phyloP scores from a whole-genome alignment of 2,329 filamentous ascomycete species.

The Clonostachys rosea region DNA sequence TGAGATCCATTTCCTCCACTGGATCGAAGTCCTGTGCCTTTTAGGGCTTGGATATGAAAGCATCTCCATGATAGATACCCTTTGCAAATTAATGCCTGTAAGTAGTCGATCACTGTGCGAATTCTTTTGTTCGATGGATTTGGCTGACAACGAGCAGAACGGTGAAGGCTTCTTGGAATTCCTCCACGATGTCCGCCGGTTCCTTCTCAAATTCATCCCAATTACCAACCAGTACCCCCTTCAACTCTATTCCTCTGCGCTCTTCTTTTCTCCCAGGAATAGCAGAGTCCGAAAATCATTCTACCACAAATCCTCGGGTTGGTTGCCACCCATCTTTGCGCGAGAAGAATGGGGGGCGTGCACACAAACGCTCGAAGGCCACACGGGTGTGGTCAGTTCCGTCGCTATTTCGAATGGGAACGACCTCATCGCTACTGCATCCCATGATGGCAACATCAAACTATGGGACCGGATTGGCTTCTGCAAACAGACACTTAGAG shows the following conservation, averaged over 20 bases:
- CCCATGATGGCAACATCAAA: no score
- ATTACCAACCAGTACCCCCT: constrained; percentile 7
- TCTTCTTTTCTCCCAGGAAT: constrained; percentile 13
- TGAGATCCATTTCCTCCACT: constrained; percentile 28
- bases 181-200: background rate
- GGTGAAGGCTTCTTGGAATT: background rate
- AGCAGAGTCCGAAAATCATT: constrained; percentile 10
- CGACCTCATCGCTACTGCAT: background rate
- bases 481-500: no score
- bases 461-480: no score
- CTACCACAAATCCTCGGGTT: constrained; percentile 4
- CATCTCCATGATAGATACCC: background rate
- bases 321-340: constrained; percentile 6
- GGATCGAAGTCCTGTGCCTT: constrained; percentile 30
- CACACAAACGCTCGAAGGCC: constrained; percentile 6
- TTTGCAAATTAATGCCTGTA: background rate
- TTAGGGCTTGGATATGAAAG: constrained; percentile 11
- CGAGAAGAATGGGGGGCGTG: constrained; percentile 8
- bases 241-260: constrained; percentile 15
- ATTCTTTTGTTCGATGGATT: background rate
- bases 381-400: background rate
- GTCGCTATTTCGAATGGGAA: background rate
- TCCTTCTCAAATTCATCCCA: background rate
- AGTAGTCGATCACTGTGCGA: background rate
- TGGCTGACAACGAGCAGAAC: background rate